Conservation (phyloP, 1,139 yeast species). For the Yamadazyma spencermartinsiae region DNA sequence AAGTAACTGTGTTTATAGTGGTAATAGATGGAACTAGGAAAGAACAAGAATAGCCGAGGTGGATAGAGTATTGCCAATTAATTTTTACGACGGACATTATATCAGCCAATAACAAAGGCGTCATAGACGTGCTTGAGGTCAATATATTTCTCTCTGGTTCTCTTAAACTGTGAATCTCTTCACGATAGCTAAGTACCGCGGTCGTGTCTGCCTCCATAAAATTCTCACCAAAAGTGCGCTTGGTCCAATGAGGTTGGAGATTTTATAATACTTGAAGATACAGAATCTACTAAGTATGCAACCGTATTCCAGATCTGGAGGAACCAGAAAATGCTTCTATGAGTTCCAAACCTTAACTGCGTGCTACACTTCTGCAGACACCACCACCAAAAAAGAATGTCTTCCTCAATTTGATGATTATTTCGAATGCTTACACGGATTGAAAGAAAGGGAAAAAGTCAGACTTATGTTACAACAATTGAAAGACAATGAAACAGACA, state of each 20-base stretch:
- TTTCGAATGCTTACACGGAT: constrained; percentile 51
- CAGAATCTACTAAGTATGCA: constrained; percentile 31
- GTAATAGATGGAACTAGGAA: too few relatives aligned
- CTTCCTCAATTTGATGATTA: constrained; percentile 49
- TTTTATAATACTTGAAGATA: not conserved
- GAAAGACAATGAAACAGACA: constrained; percentile 42
- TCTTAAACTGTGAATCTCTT: too few relatives aligned
- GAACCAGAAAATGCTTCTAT: constrained; percentile 52
- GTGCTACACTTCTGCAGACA: constrained; percentile 50
- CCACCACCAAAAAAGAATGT: constrained; percentile 43
- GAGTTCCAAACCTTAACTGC: constrained; percentile 49
- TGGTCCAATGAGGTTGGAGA: constrained; percentile 1
- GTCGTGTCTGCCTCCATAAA: too few relatives aligned
- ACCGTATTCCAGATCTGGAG: constrained; percentile 52
- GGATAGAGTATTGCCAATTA: too few relatives aligned
- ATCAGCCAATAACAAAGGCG: too few relatives aligned
- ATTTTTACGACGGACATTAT: too few relatives aligned
- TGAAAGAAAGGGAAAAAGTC: constrained; percentile 48
- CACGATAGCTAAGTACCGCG: too few relatives aligned
- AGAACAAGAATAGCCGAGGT: too few relatives aligned
- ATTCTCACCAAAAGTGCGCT: constrained; percentile 11
- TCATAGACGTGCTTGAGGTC: too few relatives aligned
- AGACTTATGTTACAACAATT: constrained; percentile 49
- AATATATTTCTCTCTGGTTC: too few relatives aligned
- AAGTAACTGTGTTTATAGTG: too few relatives aligned